Base-by-base conservation (phyloP, 148 eudicot genomes). In the Euryodendron excelsum region DNA sequence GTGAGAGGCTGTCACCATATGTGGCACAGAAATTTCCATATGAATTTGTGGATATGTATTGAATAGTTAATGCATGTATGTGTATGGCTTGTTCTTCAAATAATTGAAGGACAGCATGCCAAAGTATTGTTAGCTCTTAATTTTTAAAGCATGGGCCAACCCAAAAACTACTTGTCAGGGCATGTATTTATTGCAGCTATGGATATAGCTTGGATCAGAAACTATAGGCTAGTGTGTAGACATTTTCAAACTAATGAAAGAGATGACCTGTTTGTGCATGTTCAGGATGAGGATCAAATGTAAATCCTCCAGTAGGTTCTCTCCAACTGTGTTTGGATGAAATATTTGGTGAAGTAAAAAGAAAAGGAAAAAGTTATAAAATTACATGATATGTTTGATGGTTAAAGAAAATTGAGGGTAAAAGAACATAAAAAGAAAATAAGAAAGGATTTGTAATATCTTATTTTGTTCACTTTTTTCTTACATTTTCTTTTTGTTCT, bases 61-160 rank as follows among this genome's bases (percentile, higher is more conserved):
- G 45, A 23, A 18, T 25, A 44, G 6, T 14, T 25, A 15, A 41
- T 30, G 21, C 50, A 69, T 27, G 25, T 10, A n/a, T n/a, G n/a
- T n/a, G n/a, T n/a, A 20, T 58, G 61, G 61, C 55, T 41, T 44
- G 23, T 25, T 69, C 53, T 23, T 45, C 27, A n/a, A 30, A 69
- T 41, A 44, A 25, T 69, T 44, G 55, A 20, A 45, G 34, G 34
- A 45, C 73, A 27, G 21, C 34, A 7, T 39, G 36, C 3, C 21
- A n/a, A 12, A 28, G 27, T 58, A 3, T 58, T 58, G n/a, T 20
- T 47, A 27, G 4, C 45, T 68, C n/a, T n/a, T n/a, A n/a, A n/a
- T n/a, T n/a, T n/a, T 68, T 47, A 27, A 68, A 68, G 30, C 31
- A n/a, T 48, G 74, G 74, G 53, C 36, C 74, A 28, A 31, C 74